Evolutionary conservation across 768 basidiomycete genomes (phyloP).

Genomic region (Daedaleopsis sinensis): DNA sequence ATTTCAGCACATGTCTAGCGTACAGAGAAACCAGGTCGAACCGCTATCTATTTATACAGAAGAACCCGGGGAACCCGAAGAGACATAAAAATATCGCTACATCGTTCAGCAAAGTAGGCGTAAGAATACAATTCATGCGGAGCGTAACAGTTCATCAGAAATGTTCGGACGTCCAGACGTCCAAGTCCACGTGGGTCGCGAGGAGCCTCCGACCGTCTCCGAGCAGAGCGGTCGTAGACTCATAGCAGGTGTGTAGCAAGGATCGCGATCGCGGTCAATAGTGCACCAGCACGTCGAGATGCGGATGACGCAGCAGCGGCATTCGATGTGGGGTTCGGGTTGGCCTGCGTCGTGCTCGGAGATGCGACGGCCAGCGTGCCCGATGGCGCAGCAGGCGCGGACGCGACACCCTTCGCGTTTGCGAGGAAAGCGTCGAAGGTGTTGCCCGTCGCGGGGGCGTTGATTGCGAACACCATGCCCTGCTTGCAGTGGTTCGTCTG

Average conservation of each 20-base stretch:
- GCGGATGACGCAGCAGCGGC: not conserved
- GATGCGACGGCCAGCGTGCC: not conserved
- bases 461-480: slow-evolving; percentile 65
- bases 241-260: slow-evolving; percentile 28
- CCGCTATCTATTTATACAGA: not conserved
- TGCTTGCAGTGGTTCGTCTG: slow-evolving; percentile 37
- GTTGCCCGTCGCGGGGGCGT: slow-evolving; percentile 53
- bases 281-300: slow-evolving; percentile 29
- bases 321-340: not conserved
- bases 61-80: not conserved
- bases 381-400: not conserved
- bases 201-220: not conserved
- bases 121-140: not conserved
- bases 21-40: not conserved
- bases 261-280: slow-evolving; percentile 26
- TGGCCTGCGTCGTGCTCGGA: not conserved
- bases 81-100: not conserved
- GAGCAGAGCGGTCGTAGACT: not conserved
- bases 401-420: slow-evolving; percentile 20
- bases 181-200: not conserved
- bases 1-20: not conserved
- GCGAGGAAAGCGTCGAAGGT: slow-evolving; percentile 54
- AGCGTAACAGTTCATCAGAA: not conserved
- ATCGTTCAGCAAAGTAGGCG: not conserved
- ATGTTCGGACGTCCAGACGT: not conserved